Evolutionary conservation across 495 filamentous ascomycete species (phyloP), one percentile per base, ranked within the genome.

Genomic region (Lophiotrema nucula): DNA sequence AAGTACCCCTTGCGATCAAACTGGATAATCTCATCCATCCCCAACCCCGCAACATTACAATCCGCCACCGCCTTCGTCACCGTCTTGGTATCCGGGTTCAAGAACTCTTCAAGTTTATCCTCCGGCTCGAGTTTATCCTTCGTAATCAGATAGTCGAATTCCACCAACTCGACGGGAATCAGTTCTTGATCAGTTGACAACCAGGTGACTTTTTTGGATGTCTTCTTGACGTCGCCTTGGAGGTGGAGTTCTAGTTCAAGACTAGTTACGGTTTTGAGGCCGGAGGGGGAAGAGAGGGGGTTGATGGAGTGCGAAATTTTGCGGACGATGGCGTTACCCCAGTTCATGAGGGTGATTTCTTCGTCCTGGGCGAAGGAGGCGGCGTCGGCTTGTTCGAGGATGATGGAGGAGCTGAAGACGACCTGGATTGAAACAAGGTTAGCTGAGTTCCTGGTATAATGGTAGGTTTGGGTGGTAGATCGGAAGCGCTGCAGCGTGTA

Each of bases 151-250:
- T 89, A 88, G 70, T 95, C 92, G 67, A 96, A 97, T 58, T 95
- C 90, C 62, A 89, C 88, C 3, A 96, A 77, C 70, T 95, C 88
- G 19, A 93, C 86, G 0, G 87, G 83, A 26, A 95, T 79, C 6
- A 93, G 76, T 19, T 86, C 81, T 74, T 92, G 88, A 37, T 89
- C 80, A 2, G 77, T 78, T 0, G 88, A 84, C 31, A 96, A 78
- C 91, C 91, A 96, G 2, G 92, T 96, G 24, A 96, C 79, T 77
- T 96, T 96, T 81, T 96, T 95, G 68, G 90, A 83, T n/a, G 91
- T 96, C 71, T 84, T 83, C 78, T 92, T 93, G 71, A 96, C 84
- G 69, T 96, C 92, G 51, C 92, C 92, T 67, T 87, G 78, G 25
- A 95, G 83, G 68, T 96, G 85, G 2, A 96, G 81, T 67, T 93